These are phyloP conservation scores for Datisca glomerata DNA, from an alignment of 306 rosid species.

Conservation along the genomic window DNA sequence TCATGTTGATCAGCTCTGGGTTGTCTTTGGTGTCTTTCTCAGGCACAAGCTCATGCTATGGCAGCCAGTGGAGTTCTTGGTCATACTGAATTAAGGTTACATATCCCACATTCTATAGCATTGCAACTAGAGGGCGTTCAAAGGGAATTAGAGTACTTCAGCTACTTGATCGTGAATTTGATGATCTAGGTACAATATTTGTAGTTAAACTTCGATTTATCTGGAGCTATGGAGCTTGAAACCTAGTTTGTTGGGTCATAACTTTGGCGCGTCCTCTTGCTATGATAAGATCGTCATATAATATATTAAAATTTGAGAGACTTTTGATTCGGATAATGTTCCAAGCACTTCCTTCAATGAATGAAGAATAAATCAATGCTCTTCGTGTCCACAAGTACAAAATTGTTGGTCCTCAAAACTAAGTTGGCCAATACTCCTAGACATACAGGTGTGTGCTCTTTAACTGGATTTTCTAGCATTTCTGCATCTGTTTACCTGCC, in stretches of 20 bases:
- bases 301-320: slow-evolving; percentile 79
- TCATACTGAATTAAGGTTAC: slow-evolving; percentile 76
- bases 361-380: slow-evolving; percentile 77
- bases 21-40: slow-evolving; percentile 90
- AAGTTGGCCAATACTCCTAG: slow-evolving; percentile 18
- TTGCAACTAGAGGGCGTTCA: slow-evolving; percentile 76
- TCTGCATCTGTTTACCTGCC: too few relatives aligned
- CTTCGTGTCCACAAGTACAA: slow-evolving; percentile 84
- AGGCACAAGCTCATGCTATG: slow-evolving; percentile 89
- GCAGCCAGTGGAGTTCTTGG: slow-evolving; percentile 86
- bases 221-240: too few relatives aligned
- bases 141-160: slow-evolving; percentile 97
- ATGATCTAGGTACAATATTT: slow-evolving; percentile 60
- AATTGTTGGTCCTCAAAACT: slow-evolving; percentile 54
- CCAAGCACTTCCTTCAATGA: slow-evolving; percentile 72
- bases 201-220: too few relatives aligned
- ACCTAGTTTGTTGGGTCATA: too few relatives aligned
- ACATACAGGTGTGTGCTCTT: too few relatives aligned
- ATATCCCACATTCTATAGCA: slow-evolving; percentile 85
- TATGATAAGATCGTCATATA: too few relatives aligned
- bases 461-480: too few relatives aligned
- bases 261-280: too few relatives aligned
- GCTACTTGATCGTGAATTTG: slow-evolving; percentile 95
- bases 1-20: slow-evolving; percentile 93
- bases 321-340: slow-evolving; percentile 68